A percentile compares a stretch with the other conserved stretches of the same genome.
These are phyloP conservation scores for Sugiyamaella grinbergsii DNA, from an alignment of 1,139 yeast species.

Conservation along the genomic window DNA sequence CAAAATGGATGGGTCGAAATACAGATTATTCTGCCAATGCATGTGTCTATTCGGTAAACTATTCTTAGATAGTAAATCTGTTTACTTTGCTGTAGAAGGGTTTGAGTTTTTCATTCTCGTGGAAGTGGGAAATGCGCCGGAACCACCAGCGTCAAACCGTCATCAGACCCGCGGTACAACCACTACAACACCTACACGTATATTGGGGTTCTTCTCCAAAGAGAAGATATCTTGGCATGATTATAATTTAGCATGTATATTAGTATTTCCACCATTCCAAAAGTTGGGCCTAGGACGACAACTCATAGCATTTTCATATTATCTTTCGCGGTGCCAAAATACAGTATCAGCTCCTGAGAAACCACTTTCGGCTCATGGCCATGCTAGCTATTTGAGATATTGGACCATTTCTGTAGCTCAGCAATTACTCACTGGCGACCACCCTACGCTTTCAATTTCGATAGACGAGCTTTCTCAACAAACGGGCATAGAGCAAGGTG, in stretches of 20 bases:
- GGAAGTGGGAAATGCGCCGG: conserved; percentile 18
- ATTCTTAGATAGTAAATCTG: conserved; percentile 88
- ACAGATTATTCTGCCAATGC: conserved; percentile 73
- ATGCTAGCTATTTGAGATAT: conserved; percentile 66
- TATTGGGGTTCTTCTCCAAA: conserved; percentile 88
- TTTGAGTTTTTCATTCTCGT: conserved; percentile 74
- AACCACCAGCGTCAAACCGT: not conserved
- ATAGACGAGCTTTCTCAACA: conserved; percentile 55
- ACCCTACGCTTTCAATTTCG: conserved; percentile 41
- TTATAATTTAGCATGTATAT: conserved; percentile 86
- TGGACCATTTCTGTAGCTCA: conserved; percentile 64
- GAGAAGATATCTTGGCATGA: conserved; percentile 82
- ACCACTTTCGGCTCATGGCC: conserved; percentile 84
- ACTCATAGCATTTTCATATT: conserved; percentile 81
- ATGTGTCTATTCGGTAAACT: conserved; percentile 82
- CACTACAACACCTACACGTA: conserved; percentile 14
- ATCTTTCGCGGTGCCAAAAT: conserved; percentile 59
- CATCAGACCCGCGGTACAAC: conserved; percentile 10
- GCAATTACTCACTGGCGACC: conserved; percentile 18
- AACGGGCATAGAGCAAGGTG: conserved; percentile 74
- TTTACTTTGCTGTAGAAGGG: conserved; percentile 73
- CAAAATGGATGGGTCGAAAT: conserved; percentile 63
- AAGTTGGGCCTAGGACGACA: conserved; percentile 74
- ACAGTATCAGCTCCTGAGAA: conserved; percentile 84
- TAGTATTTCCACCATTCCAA: conserved; percentile 92